phyloP scores from a whole-genome alignment of 306 rosid species.

The Canavalia ensiformis region DNA sequence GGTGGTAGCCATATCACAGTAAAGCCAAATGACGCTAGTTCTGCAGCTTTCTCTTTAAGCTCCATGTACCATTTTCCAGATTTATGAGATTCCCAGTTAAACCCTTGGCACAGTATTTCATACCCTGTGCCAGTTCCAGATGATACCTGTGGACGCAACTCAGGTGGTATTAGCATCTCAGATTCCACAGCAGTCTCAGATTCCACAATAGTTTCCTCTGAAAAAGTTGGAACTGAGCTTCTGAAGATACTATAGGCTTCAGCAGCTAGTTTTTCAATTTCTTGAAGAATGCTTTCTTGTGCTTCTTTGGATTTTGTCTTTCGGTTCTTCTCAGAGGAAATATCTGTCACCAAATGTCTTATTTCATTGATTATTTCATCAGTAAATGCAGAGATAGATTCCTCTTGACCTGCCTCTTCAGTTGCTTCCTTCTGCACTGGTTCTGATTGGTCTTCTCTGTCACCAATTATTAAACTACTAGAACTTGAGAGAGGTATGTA shows the following conservation, averaged over 20 bases:
- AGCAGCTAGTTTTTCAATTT: constrained; percentile 92
- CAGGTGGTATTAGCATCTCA: constrained; percentile 37
- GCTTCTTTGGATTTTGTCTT: constrained; percentile 76
- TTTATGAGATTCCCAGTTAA: constrained; percentile 98
- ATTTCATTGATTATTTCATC: constrained; percentile 80
- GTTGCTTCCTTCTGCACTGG: constrained; percentile 50
- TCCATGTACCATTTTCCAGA: constrained; percentile 91
- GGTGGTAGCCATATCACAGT: constrained; percentile 97
- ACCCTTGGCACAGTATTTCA: constrained; percentile 97
- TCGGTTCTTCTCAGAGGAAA: constrained; percentile 70
- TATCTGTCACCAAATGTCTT: constrained; percentile 76
- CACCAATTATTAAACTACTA: constrained; percentile 47
- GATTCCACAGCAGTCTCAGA: constrained; percentile 43
- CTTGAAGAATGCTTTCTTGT: constrained; percentile 87
- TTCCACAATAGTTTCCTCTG: constrained; percentile 64
- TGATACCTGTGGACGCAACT: constrained; percentile 48
- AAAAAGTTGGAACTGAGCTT: constrained; percentile 68
- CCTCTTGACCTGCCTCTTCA: constrained; percentile 58
- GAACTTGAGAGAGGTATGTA: constrained; percentile 73
- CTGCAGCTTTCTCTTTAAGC: constrained; percentile 77
- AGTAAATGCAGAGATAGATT: constrained; percentile 59
- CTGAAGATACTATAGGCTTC: constrained; percentile 94
- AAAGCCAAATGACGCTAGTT: constrained; percentile 79
- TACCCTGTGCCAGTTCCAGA: constrained; percentile 88
- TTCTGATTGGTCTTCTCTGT: constrained; percentile 48